Evolutionary conservation across 2,329 filamentous ascomycete genomes (phyloP), one percentile per base, ranked within the genome.

Genomic region (Xylaria sp.): DNA sequence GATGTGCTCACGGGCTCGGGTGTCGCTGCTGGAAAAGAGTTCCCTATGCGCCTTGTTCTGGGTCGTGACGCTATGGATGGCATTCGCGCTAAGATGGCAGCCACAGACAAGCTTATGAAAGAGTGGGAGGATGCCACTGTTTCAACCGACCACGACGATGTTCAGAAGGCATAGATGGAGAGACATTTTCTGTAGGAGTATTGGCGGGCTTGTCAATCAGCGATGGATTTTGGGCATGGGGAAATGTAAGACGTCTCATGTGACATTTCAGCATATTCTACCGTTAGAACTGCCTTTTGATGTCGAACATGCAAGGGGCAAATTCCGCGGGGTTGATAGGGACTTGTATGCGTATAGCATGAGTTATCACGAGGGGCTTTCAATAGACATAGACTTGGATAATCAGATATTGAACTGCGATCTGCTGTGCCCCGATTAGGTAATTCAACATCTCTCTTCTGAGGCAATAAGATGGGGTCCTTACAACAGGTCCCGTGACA

Each of bases 1-100:
- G 88, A 90, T 70, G 79, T 88, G 14, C 71, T 90, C 71, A 88
- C 85, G 7, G 79, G 79, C 51, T 82, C 79, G 1, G 87, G 87
- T 0, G 78, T 79, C 27, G 85, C 80, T 2, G 21, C 75, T 62
- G 86, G 85, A 0, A 84, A 77, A 70, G 80, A 83, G 21, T 78
- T 90, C 1, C 88, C 88, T 0, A 71, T 84, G 14, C 79, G 88
- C 32, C 72, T 91, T 57, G 78, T 83, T n/a, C 76, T 91, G 48
- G 89, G 89, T 0, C 81, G 78, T 7, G 88, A 90, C 75, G 78
- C 78, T 6, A 73, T 85, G n/a, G 69, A 75, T 4, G 75, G 70
- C 2, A 80, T 88, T 11, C 80, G 79, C 61, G 73, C 69, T 0
- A 85, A 85, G 78, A 83, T 83, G 64, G 75, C 78, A 54, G 73